Evolutionary conservation across 2,329 filamentous ascomycete species (phyloP).

Genomic region (Dendrostoma leiphaemia): DNA sequence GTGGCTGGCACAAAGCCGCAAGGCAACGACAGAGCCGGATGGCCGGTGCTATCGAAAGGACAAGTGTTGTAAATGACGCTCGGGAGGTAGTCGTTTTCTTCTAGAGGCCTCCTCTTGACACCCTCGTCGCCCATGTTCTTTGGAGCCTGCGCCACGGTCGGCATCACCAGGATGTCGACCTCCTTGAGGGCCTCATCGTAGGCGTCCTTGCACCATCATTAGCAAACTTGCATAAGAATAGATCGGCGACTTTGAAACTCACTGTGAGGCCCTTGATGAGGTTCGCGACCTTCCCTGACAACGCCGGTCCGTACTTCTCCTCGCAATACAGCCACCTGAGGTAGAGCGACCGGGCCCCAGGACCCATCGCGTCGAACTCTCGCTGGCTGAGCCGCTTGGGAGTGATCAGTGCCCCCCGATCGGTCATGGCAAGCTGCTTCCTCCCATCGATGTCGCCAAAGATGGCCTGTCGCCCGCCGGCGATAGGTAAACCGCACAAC

Average conservation of each 20-base stretch:
- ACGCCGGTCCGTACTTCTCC: constrained; percentile 11
- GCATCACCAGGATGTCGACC: constrained; percentile 48
- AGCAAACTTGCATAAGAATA: too few relatives aligned
- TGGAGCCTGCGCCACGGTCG: constrained; percentile 39
- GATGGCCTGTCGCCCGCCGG: constrained; percentile 14
- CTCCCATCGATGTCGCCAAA: constrained; percentile 11
- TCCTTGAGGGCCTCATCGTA: constrained; percentile 45
- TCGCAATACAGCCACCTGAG: constrained; percentile 14
- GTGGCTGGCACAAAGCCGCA: constrained; percentile 12
- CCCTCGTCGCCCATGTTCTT: constrained; percentile 5
- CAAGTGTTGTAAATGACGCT: constrained; percentile 12
- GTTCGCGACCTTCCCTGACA: constrained; percentile 10
- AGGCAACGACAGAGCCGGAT: constrained; percentile 11
- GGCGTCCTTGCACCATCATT: constrained; percentile 29
- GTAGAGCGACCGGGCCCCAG: constrained; percentile 4
- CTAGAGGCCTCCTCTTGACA: neutral
- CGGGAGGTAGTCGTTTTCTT: neutral
- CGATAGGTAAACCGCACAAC: constrained; percentile 33
- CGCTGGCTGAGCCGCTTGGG: constrained; percentile 13
- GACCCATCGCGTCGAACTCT: constrained; percentile 12
- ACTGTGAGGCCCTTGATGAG: constrained; percentile 11
- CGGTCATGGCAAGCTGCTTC: constrained; percentile 14
- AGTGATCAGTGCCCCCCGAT: constrained; percentile 1
- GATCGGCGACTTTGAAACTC: neutral
- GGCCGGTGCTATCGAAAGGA: constrained; percentile 14